Evolutionary conservation across 2,329 filamentous ascomycete species (phyloP), one percentile per base, ranked within the genome.

Genomic region (Periglandula ipomoeae): DNA sequence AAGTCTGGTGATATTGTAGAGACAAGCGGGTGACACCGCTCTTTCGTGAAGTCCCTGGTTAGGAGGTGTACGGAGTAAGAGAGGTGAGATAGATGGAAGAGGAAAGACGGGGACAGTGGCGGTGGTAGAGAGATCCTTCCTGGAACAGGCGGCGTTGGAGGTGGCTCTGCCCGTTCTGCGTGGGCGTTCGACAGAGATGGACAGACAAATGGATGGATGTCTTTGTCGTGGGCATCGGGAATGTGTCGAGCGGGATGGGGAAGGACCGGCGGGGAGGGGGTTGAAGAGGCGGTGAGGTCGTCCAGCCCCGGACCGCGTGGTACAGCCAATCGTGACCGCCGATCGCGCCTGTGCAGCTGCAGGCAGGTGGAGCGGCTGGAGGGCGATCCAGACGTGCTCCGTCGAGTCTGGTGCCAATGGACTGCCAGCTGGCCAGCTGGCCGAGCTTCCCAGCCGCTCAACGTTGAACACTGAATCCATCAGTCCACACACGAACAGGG

Each of bases 1-100:
- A 61, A 52, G 52, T 54, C 52, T 60, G 57, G 56, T 55, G 60
- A 59, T 66, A 63, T 66, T 66, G 65, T 65, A 64, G 54, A 54
- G 64, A 32, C 51, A 50, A 65, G 59, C 60, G 57, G 60, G 60
- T 60, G 69, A 71, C 68, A 71, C 69, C 69, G 68, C 69, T 68
- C 65, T 71, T 70, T 70, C 60, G 56, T 62, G 56, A 61, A 58
- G 56, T 61, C 58, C 61, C 62, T 58, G 51, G 52, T 56, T 52
- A 58, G 57, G 50, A 63, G 57, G 56, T 61, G 59, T 59, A 56
- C 53, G 57, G 48, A 46, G 23, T 41, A 49, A 42, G 17, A 35
- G 27, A 32, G 26, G 22, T 4, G 34, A 26, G 26, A 32, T 6
- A 40, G 42, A 46, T 17, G 34, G 27, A 23, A 43, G 26, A 42